Percentiles rank a stretch among this genome's conserved stretches.
Evolutionary conservation across 805 yeast species (phyloP).

Genomic region (Wickerhamomyces canadensis): DNA sequence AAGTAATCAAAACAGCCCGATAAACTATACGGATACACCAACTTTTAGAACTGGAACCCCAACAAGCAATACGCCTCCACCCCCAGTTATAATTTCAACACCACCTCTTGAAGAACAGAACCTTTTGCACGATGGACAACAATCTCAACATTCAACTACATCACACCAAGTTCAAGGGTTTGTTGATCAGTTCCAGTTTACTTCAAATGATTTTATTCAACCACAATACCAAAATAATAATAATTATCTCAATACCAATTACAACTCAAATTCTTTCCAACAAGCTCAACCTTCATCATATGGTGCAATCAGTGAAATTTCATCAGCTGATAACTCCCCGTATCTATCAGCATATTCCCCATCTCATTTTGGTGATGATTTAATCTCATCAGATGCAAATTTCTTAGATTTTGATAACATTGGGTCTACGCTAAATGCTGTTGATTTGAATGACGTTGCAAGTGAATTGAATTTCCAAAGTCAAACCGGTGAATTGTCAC

Average conservation of each 20-base stretch:
- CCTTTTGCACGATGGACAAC: neutral
- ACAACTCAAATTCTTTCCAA: conserved; percentile 12
- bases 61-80: neutral
- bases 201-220: neutral
- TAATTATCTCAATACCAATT: conserved; percentile 12
- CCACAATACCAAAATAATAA: conserved; percentile 1
- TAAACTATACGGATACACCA: neutral
- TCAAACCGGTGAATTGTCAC: too few relatives aligned
- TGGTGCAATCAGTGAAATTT: conserved; percentile 17
- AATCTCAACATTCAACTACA: neutral
- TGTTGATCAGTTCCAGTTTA: neutral
- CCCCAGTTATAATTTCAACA: neutral
- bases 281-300: conserved; percentile 9
- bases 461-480: conserved; percentile 9
- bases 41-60: neutral
- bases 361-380: conserved; percentile 15
- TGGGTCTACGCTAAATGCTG: conserved; percentile 4
- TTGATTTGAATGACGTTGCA: conserved; percentile 3
- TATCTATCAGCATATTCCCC: conserved; percentile 17
- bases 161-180: neutral
- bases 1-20: neutral
- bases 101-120: neutral
- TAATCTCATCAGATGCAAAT: conserved; percentile 2
- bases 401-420: conserved; percentile 2
- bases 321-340: conserved; percentile 22